Evolutionary conservation across 2,329 filamentous ascomycete species (phyloP).

Genomic region (Xylaria digitata): DNA sequence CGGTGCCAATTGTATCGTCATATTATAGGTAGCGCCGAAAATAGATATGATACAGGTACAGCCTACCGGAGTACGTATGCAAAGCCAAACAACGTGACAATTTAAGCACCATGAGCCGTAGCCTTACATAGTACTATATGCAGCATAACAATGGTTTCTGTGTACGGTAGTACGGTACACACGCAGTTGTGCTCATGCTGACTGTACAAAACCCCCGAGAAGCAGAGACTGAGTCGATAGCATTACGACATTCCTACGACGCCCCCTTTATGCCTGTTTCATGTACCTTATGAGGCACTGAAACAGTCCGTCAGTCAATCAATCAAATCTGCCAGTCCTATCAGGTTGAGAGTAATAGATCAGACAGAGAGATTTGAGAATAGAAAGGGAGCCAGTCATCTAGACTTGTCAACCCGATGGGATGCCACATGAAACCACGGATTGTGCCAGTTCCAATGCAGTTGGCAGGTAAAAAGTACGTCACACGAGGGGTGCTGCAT

Average conservation of each 20-base stretch:
- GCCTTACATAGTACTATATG: constrained; percentile 1
- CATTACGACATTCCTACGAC: constrained; percentile 15
- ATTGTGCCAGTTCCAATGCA: constrained; percentile 24
- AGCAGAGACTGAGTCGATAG: constrained; percentile 10
- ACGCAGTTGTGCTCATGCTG: constrained; percentile 23
- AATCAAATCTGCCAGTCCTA: not conserved
- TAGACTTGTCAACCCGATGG: constrained; percentile 6
- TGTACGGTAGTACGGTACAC: not conserved
- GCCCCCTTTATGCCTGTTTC: constrained; percentile 12
- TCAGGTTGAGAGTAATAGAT: constrained; percentile 1
- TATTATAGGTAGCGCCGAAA: constrained; percentile 20
- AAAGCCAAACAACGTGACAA: constrained; percentile 4
- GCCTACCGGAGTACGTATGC: constrained; percentile 21
- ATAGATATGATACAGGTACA: constrained; percentile 36
- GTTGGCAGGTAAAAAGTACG: constrained; percentile 16
- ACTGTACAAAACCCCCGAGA: constrained; percentile 22
- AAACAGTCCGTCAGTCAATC: constrained; percentile 9
- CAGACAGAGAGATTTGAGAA: constrained; percentile 16
- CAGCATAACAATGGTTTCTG: constrained; percentile 8
- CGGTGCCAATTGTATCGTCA: not conserved
- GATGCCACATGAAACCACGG: constrained; percentile 35
- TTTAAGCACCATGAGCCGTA: constrained; percentile 13
- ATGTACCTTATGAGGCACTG: constrained; percentile 6
- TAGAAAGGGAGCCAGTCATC: constrained; percentile 9
- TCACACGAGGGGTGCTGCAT: constrained; percentile 30